Evolutionary conservation across 2,329 filamentous ascomycete genomes (phyloP).

Genomic region (Chaetomium strumarium): DNA sequence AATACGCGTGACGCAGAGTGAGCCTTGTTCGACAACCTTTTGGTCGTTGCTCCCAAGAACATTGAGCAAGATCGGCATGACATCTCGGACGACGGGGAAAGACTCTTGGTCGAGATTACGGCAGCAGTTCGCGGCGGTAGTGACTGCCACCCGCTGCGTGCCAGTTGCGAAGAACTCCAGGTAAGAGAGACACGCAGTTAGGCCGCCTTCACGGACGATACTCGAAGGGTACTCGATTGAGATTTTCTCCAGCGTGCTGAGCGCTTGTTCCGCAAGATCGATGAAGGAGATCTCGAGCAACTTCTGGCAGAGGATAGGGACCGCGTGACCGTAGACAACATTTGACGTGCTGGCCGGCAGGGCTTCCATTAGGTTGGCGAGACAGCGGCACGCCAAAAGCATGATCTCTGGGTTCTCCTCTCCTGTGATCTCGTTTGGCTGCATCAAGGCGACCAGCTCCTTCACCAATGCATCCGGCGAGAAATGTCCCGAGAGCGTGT

Average conservation of each 20-base stretch:
- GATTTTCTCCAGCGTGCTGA: slow-evolving; percentile 96
- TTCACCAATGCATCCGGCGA: slow-evolving; percentile 92
- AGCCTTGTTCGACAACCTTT: slow-evolving; percentile 93
- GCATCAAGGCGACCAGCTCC: slow-evolving; percentile 87
- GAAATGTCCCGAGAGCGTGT: slow-evolving; percentile 92
- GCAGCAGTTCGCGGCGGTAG: slow-evolving; percentile 96
- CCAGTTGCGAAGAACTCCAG: slow-evolving; percentile 97
- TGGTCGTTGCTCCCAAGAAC: slow-evolving; percentile 91
- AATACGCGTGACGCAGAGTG: slow-evolving; percentile 88
- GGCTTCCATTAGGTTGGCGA: slow-evolving; percentile 97
- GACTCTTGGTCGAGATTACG: slow-evolving; percentile 93
- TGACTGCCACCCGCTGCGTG: slow-evolving; percentile 93
- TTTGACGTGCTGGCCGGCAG: slow-evolving; percentile 87
- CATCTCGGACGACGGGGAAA: slow-evolving; percentile 83
- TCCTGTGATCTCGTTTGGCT: slow-evolving; percentile 71
- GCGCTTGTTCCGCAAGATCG: slow-evolving; percentile 90
- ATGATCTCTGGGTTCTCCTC: slow-evolving; percentile 96
- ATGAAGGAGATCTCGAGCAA: slow-evolving; percentile 95
- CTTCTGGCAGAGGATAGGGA: slow-evolving; percentile 91
- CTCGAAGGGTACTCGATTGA: slow-evolving; percentile 91
- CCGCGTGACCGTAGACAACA: slow-evolving; percentile 94
- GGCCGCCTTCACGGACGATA: slow-evolving; percentile 90
- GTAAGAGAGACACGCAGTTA: slow-evolving; percentile 93
- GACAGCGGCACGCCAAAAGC: slow-evolving; percentile 89
- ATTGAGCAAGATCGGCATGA: slow-evolving; percentile 91